A percentile compares a stretch with the other conserved stretches of the same genome.
phyloP scores from a whole-genome alignment of 2,329 filamentous ascomycete species.

The Hypoxylon sp. region DNA sequence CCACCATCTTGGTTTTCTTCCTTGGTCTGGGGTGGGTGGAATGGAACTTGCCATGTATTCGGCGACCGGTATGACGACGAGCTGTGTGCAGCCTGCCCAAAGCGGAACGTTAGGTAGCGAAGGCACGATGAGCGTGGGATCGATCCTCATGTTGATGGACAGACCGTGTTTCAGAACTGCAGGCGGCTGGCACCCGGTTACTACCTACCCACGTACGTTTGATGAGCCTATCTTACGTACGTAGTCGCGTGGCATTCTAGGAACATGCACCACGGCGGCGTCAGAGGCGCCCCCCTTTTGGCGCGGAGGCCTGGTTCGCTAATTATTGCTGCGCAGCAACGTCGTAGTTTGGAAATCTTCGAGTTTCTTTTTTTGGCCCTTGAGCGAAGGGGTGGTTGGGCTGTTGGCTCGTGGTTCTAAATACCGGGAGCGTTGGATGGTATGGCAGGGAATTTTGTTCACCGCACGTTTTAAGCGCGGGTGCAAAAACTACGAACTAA shows the following conservation, averaged over 20 bases:
- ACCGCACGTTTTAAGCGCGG: conserved; percentile 5
- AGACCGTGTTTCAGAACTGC: conserved; percentile 29
- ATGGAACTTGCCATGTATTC: conserved; percentile 5
- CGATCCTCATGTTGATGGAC: conserved; percentile 21
- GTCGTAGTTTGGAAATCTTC: neutral
- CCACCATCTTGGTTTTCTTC: conserved; percentile 1
- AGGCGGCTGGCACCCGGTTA: conserved; percentile 28
- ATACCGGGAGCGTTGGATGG: neutral
- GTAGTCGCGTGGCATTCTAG: conserved; percentile 31
- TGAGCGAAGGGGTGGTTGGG: neutral
- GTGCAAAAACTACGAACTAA: conserved; percentile 7
- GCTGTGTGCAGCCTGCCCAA: conserved; percentile 6
- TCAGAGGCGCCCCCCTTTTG: neutral
- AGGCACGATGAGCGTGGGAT: conserved; percentile 5
- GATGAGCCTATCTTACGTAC: conserved; percentile 21
- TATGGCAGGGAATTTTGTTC: neutral
- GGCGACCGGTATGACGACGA: conserved; percentile 1
- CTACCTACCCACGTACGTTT: conserved; percentile 14
- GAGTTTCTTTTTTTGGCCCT: conserved; percentile 5
- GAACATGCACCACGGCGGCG: conserved; percentile 25
- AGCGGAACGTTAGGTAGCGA: conserved; percentile 5
- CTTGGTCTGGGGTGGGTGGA: neutral
- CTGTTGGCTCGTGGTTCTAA: conserved; percentile 13
- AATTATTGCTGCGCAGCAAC: conserved; percentile 2
- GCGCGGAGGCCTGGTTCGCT: conserved; percentile 11